phyloP scores from a whole-genome alignment of 345 rosid species.

The Citrus australasica region DNA sequence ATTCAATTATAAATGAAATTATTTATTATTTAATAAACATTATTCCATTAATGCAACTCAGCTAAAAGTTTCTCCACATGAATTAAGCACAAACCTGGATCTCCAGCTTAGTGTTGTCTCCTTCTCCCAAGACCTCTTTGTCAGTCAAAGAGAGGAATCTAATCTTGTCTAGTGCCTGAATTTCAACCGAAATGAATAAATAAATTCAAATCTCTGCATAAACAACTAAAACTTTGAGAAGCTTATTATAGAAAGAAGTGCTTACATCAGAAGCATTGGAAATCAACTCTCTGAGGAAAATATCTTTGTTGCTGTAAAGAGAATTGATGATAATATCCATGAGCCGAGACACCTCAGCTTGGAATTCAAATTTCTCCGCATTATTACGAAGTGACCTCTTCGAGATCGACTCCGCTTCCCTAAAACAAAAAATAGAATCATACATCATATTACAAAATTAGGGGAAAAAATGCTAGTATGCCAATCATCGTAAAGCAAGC shows the following conservation, averaged over 20 bases:
- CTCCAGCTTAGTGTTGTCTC: slow-evolving; percentile 86
- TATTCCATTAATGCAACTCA: not conserved
- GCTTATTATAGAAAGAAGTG: not conserved
- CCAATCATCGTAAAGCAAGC: too few relatives aligned
- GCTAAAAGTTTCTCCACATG: not conserved
- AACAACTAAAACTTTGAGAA: not conserved
- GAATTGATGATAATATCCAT: slow-evolving; percentile 98
- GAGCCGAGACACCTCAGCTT: slow-evolving; percentile 98
- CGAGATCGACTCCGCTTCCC: slow-evolving; percentile 95
- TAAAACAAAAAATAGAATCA: slow-evolving; percentile 21
- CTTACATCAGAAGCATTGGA: slow-evolving; percentile 99
- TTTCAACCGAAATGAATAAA: not conserved
- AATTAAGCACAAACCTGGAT: slow-evolving; percentile 60
- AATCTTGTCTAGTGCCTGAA: slow-evolving; percentile 90
- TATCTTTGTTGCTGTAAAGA: slow-evolving; percentile 96
- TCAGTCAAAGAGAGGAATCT: slow-evolving; percentile 94
- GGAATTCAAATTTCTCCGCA: slow-evolving; percentile 97
- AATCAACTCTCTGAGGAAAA: slow-evolving; percentile 94
- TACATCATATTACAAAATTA: not conserved
- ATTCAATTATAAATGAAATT: not conserved
- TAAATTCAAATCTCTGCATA: slow-evolving; percentile 5
- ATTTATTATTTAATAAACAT: not conserved
- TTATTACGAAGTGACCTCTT: slow-evolving; percentile 70
- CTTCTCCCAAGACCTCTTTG: slow-evolving; percentile 91
- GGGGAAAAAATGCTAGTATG: not conserved